Evolutionary conservation across 495 filamentous ascomycete species (phyloP), one percentile per base, ranked within the genome.

Genomic region (Aspergillus affinis): DNA sequence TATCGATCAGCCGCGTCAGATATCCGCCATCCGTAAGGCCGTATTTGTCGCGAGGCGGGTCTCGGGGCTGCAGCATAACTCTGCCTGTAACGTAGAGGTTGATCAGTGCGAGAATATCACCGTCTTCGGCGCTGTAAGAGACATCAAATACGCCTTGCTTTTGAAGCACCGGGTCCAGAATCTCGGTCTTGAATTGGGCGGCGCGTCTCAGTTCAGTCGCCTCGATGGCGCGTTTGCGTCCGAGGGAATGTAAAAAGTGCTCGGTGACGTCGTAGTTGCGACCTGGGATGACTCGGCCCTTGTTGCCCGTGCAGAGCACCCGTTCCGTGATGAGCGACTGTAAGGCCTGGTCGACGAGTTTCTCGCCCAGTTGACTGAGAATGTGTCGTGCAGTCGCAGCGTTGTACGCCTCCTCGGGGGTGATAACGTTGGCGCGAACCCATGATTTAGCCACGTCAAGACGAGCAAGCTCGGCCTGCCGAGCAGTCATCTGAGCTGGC

Each of bases 21-120:
- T 96, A 95, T 75, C 85, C 82, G 4, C 85, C 86, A 50, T 90
- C 85, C 29, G 69, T 78, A 15, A 92, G 83, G 26, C 92, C 92
- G 72, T 87, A 90, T 57, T 86, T 85, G 58, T 89, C 84, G 51
- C 83, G 74, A 0, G 88, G 88, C 3, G 86, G 77, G 55, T 88
- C 80, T 4, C 77, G 69, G 0, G 85, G 78, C 5, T 78, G 66
- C 9, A 90, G 55, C n/a, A 68, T 76, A 36, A 95, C 69, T 18
- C 81, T 78, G 0, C 84, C 81, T 26, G 79, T 58, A 0, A 87
- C 85, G 41, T 87, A 74, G 23, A 96, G 79, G 65, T 92, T 90
- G 21, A 86, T 77, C 48, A 91, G 59, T 6, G 84, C 88, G 65
- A 95, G 80, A 45, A 89, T 83, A 36, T 86, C 81, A 19, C 89